These are phyloP conservation scores for Bipolaris gigantea DNA, from an alignment of 2,329 filamentous ascomycete species.

Conservation along the genomic window DNA sequence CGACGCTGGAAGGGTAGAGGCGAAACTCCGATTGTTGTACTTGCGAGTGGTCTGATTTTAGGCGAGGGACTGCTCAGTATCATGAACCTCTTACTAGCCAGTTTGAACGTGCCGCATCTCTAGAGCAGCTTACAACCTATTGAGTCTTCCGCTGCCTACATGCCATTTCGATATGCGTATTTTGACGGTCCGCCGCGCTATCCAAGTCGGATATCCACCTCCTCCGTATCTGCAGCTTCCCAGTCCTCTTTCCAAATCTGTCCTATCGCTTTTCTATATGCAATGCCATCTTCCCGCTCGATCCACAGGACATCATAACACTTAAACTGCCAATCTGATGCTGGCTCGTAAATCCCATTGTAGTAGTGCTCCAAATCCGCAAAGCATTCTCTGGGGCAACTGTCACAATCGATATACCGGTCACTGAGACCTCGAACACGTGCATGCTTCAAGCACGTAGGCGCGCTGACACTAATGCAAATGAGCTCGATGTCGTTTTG, in stretches of 20 bases:
- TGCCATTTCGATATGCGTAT: background rate
- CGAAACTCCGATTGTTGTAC: slow-evolving; percentile 81
- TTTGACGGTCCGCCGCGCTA: background rate
- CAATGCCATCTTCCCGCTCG: slow-evolving; percentile 12
- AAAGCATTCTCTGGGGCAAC: background rate
- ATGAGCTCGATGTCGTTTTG: background rate
- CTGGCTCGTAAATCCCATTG: background rate
- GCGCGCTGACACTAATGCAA: background rate
- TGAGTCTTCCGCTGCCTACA: background rate
- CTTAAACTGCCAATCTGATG: slow-evolving; percentile 1
- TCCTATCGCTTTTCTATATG: slow-evolving; percentile 15
- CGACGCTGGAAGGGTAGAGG: slow-evolving; percentile 41
- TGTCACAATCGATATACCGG: background rate
- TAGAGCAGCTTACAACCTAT: slow-evolving; percentile 2
- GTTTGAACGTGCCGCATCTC: slow-evolving; percentile 63
- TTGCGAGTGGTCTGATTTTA: slow-evolving; percentile 86
- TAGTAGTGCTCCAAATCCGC: background rate
- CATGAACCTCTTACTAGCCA: slow-evolving; percentile 81
- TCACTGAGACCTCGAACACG: background rate
- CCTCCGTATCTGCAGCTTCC: slow-evolving; percentile 9
- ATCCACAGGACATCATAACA: slow-evolving; percentile 20
- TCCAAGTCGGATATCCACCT: slow-evolving; percentile 16
- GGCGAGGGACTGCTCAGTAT: slow-evolving; percentile 74
- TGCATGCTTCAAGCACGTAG: background rate
- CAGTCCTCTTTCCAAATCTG: slow-evolving; percentile 9